Conservation (phyloP, 768 basidiomycete species). For the Auriscalpium orientale region DNA sequence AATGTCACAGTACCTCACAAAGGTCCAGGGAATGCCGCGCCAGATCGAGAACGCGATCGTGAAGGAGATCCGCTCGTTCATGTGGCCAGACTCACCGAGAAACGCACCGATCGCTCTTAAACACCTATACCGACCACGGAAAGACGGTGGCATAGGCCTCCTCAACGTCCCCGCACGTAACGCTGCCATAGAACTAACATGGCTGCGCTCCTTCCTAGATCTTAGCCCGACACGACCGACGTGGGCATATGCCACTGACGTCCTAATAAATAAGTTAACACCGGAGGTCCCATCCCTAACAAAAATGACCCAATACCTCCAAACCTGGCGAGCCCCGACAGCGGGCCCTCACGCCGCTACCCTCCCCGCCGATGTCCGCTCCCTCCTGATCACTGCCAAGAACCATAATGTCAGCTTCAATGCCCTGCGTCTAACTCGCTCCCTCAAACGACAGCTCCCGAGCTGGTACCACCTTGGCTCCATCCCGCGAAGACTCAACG, state of each 20-base stretch:
- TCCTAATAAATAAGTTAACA: neutral
- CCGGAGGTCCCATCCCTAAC: rapidly evolving
- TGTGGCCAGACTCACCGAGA: constrained; percentile 8
- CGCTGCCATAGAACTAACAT: constrained; percentile 10
- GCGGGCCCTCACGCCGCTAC: neutral
- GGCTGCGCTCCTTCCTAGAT: constrained; percentile 10
- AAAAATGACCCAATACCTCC: constrained; percentile 1
- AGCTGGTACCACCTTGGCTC: constrained; percentile 12
- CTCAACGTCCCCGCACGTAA: constrained; percentile 6
- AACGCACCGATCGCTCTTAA: neutral
- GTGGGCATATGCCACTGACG: constrained; percentile 11
- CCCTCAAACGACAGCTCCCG: constrained; percentile 1
- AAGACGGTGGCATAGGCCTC: constrained; percentile 9
- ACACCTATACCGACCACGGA: neutral
- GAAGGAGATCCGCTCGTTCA: constrained; percentile 9
- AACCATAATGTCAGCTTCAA: neutral
- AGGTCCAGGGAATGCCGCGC: constrained; percentile 22
- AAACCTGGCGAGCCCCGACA: neutral
- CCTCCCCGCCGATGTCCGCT: neutral
- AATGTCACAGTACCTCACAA: constrained; percentile 21
- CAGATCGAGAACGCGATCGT: neutral
- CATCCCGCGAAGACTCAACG: neutral
- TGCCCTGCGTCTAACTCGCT: neutral
- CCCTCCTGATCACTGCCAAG: constrained; percentile 1
- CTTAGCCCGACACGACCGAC: neutral